Conservation (phyloP, 2,329 filamentous ascomycete species). For the Aureobasidium sp. region DNA sequence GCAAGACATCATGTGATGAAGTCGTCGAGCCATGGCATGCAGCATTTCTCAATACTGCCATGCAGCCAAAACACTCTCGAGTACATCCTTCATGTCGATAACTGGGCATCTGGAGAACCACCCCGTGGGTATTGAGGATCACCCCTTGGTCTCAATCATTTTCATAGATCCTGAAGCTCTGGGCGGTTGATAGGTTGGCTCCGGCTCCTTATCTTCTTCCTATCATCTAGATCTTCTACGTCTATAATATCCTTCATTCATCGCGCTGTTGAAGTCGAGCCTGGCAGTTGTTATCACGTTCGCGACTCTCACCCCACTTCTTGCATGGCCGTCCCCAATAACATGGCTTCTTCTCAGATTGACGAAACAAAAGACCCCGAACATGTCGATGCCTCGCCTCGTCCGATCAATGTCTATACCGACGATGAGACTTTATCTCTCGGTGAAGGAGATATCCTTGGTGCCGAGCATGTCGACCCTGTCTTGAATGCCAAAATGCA, state of each 20-base stretch:
- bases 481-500: conserved; percentile 60
- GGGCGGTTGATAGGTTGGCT: background rate
- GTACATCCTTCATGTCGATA: background rate
- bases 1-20: background rate
- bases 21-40: background rate
- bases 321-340: background rate
- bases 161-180: background rate
- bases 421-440: background rate
- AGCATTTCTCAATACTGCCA: background rate
- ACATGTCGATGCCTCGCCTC: background rate
- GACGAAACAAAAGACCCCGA: background rate
- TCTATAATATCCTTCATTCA: background rate
- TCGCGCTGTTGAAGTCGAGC: background rate
- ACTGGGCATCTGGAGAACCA: background rate
- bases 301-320: background rate
- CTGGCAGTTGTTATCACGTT: background rate
- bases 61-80: background rate
- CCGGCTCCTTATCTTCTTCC: background rate
- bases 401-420: background rate
- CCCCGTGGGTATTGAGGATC: background rate
- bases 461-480: conserved; percentile 51
- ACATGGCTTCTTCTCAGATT: background rate
- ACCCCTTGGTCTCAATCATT: background rate
- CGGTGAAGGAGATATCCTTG: conserved; percentile 45
- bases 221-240: background rate